Conservation (phyloP, 106 monocot genomes). For the Platanthera guangdongensis region DNA sequence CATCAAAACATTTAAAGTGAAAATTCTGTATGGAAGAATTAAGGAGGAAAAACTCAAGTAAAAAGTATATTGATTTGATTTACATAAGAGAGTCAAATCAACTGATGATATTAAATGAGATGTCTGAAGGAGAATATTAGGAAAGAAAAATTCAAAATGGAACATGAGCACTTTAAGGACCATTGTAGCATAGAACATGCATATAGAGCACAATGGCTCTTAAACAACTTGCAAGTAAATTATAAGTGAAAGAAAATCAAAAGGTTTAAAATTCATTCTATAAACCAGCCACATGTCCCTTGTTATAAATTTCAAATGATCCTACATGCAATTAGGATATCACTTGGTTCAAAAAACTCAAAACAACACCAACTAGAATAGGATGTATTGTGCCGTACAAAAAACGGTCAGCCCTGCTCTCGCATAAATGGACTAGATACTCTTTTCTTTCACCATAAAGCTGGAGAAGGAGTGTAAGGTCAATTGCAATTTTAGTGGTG, state of each 20-base stretch:
- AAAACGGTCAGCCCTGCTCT: neutral
- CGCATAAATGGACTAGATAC: neutral
- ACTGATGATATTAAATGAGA: neutral
- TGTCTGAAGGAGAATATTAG: neutral
- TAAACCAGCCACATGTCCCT: neutral
- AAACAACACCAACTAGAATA: neutral
- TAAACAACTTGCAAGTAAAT: neutral
- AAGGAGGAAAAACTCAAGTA: neutral
- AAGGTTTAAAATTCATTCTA: neutral
- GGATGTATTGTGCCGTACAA: neutral
- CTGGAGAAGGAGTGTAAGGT: neutral
- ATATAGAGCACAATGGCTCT: neutral
- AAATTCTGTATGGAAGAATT: neutral
- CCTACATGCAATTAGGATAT: neutral
- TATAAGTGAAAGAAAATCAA: neutral
- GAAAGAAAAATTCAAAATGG: neutral
- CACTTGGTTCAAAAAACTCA: neutral
- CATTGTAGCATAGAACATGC: neutral
- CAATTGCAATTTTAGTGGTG: neutral
- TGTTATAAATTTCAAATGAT: neutral
- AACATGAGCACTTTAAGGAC: neutral
- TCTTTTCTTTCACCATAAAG: neutral
- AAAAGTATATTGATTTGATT: neutral
- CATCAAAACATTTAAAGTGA: neutral
- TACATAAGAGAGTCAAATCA: neutral